Percentiles rank a stretch among this genome's conserved stretches.
Conservation (phyloP, 164 flowering plant genomes). For the Cinnamomum chago region DNA sequence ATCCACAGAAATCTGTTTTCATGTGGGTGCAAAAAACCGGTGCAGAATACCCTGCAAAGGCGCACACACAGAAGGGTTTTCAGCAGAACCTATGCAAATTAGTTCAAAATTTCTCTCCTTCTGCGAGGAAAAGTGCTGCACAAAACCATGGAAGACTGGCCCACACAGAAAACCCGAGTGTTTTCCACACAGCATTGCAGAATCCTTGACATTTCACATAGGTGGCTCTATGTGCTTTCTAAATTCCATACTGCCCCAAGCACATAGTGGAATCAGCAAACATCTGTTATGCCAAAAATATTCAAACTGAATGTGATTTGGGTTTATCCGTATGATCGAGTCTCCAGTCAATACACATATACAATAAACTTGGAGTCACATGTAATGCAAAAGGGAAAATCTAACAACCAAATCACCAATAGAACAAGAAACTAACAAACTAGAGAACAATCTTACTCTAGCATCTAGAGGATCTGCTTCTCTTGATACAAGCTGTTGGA, state of each 20-base stretch:
- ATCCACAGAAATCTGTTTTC: no score
- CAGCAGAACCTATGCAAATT: no score
- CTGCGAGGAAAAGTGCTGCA: no score
- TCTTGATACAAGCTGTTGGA: constrained; percentile 67
- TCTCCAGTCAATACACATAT: background rate
- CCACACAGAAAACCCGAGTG: no score
- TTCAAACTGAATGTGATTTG: background rate
- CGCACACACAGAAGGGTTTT: no score
- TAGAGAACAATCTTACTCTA: constrained; percentile 26
- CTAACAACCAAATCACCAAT: background rate
- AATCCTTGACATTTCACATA: no score
- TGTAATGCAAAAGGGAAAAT: background rate
- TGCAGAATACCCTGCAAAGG: no score
- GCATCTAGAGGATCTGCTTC: constrained; percentile 70
- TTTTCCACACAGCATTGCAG: no score
- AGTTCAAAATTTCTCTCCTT: no score
- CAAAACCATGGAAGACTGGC: no score
- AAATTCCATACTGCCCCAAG: background rate
- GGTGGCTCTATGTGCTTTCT: background rate
- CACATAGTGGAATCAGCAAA: background rate
- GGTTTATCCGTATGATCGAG: background rate
- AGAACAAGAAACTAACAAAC: background rate
- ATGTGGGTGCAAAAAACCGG: no score
- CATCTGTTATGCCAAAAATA: background rate
- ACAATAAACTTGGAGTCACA: background rate